Percentiles rank a stretch among this genome's conserved stretches.
Conservation (phyloP, 1,284 basidiomycete genomes). For the Cutaneotrichosporon mucoides region DNA sequence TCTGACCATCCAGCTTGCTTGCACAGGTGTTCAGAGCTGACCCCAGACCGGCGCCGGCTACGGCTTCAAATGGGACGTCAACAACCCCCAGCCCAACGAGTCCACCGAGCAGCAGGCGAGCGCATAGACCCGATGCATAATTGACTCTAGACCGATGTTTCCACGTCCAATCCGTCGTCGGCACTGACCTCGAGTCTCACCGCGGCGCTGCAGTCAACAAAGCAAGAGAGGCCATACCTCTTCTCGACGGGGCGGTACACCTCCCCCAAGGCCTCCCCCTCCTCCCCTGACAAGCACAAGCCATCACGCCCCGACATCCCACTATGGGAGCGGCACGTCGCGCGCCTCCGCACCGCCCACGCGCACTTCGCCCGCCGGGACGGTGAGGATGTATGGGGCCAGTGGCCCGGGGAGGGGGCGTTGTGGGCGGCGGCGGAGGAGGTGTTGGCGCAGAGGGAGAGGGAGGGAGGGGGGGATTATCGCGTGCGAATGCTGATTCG, state of each 20-base stretch:
- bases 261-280: slow-evolving; percentile 6
- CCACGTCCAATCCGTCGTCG: neutral
- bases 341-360: slow-evolving; percentile 31
- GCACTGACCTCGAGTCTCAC: neutral
- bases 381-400: slow-evolving; percentile 25
- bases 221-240: slow-evolving; percentile 14
- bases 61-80: slow-evolving; percentile 34
- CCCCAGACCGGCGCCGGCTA: slow-evolving; percentile 34
- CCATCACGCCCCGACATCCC: slow-evolving; percentile 1
- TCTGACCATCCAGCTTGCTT: too few species aligned
- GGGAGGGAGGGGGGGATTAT: neutral
- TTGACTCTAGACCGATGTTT: neutral
- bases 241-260: slow-evolving; percentile 43
- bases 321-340: slow-evolving; percentile 31
- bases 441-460: slow-evolving; percentile 8
- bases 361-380: slow-evolving; percentile 25
- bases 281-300: neutral
- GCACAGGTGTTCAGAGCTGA: slow-evolving; percentile 9
- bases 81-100: too few species aligned
- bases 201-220: too few species aligned
- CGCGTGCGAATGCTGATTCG: slow-evolving; percentile 23
- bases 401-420: slow-evolving; percentile 29
- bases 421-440: slow-evolving; percentile 22
- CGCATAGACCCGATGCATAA: slow-evolving; percentile 6
- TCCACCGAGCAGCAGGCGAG: slow-evolving; percentile 9